Evolutionary conservation across 352 stramenopile genomes (phyloP), one percentile per base, ranked within the genome.

Genomic region (Globisporangium mamillatum): DNA sequence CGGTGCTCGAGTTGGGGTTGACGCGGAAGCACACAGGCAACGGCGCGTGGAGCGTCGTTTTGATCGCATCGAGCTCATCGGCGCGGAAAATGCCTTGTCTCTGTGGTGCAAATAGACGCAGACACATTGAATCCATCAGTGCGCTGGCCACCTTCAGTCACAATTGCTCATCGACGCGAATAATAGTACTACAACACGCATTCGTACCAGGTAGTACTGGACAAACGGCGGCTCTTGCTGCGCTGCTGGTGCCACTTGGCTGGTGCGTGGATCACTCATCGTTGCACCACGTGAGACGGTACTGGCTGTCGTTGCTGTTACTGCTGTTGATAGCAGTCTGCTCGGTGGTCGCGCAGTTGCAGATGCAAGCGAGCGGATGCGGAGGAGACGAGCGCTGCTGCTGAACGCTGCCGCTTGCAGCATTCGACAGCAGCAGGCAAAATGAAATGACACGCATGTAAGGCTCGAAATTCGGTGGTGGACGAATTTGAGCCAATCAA

Each of bases 1-100:
- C 69, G 9, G 72, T 67, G 18, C 59, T 56, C 0, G 70, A 46
- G 56, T 79, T 88, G 18, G 82, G 80, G 46, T 89, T 93, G 36
- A 93, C 74, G 25, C 84, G 78, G 61, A 93, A 93, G 74, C 84
- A 93, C 41, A 84, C 80, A 10, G 84, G 84, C 60, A 93, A 73
- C 41, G 82, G 80, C 55, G 74, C 74, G 25, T 84, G 63, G 24
- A 93, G 74, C 20, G 81, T 89, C 22, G 67, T 66, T 50, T 78
- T 76, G 71, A 89, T 83, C 16, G 70, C 58, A 10, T 68, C 72
- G 55, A 81, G 69, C 60, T 89, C 71, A 8, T 84, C 77, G 0
- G 57, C 56, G 5, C 38, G 66, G 65, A 93, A 90, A 24, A 93
- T 71, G 20, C 84, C 80, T 84, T 93, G 84, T 6, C 56, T 73